Base-by-base conservation (phyloP, 495 filamentous ascomycete genomes). In the Saxophila tyrrhenica region DNA sequence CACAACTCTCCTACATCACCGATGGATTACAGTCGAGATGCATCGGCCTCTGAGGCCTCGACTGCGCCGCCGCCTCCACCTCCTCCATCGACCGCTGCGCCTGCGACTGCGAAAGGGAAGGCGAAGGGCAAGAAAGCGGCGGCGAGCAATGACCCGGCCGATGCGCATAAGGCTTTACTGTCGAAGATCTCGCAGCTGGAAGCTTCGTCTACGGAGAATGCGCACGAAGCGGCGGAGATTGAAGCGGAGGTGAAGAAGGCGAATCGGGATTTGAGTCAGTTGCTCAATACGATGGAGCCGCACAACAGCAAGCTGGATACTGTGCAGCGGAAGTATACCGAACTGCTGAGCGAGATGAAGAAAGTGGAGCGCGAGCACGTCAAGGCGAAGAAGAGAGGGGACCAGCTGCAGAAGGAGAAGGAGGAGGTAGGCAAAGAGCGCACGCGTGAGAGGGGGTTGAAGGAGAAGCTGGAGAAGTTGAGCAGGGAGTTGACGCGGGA, bases 131-230 rank as follows among this genome's bases (percentile, higher is more conserved):
- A 89, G 79, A 86, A 68, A 44, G 61, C 65, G 50, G 63, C 56
- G 19, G 72, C 71, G 53, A 64, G 64, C 39, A 55, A 84, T 25
- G 89, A 95, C 67, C 83, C 86, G 39, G 84, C 77, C 60, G 89
- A 96, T 62, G 86, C 87, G 11, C 86, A 84, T 39, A 95, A 96
- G 71, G 77, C 94, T 52, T 77, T 98, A 47, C 84, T 87, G 24
- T 87, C 89, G 25, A 89, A 91, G 69, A 96, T 98, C 60, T 91
- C 89, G 22, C 94, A 97, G 73, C 71, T 98, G 59, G 92, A 98
- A 68, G 82, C 84, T 38, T 89, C 95, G 75, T 83, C 84, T 49
- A 89, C 89, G 21, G 87, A 87, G 50, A 90, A 96, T 60, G 94
- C 92, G 71, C 90, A 96, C 57, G 87, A 96, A 69, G 89, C 95